Conservation (phyloP, 75 land plant species). For the Picea glauca region DNA sequence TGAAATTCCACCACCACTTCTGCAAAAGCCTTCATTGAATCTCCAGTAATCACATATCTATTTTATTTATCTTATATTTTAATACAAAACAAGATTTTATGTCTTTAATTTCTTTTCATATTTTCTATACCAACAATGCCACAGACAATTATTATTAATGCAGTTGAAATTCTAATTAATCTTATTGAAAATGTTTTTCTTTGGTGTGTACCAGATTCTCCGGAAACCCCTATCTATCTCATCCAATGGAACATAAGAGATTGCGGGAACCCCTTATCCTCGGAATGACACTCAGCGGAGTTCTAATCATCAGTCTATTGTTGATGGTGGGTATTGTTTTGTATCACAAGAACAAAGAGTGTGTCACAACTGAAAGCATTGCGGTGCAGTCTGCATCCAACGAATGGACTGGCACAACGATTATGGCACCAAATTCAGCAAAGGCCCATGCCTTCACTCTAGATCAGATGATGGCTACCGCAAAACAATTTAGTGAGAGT, state of each 20-base stretch:
- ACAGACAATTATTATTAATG: background rate
- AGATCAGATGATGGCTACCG: slow-evolving; percentile 37
- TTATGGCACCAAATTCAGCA: background rate
- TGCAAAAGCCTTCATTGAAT: background rate
- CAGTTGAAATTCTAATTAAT: too few relatives aligned
- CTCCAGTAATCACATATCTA: background rate
- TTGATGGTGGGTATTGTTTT: background rate
- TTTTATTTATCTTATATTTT: too few relatives aligned
- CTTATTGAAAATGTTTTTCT: too few relatives aligned
- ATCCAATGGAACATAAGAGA: too few relatives aligned
- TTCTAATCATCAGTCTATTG: background rate
- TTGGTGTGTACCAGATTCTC: background rate
- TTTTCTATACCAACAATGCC: background rate
- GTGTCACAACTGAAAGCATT: background rate
- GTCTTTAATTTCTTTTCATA: background rate
- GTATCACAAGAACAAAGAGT: background rate
- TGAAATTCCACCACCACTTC: background rate
- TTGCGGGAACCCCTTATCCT: background rate
- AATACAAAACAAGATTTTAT: too few relatives aligned
- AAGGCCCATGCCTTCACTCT: slow-evolving; percentile 23
- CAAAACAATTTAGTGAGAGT: slow-evolving; percentile 37
- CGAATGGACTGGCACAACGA: too few relatives aligned
- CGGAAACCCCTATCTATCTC: background rate
- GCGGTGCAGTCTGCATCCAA: too few relatives aligned
- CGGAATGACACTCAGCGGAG: background rate